Evolutionary conservation across 1,139 yeast genomes (phyloP), one percentile per base, ranked within the genome.

Genomic region (Scheffersomyces segobiensis): DNA sequence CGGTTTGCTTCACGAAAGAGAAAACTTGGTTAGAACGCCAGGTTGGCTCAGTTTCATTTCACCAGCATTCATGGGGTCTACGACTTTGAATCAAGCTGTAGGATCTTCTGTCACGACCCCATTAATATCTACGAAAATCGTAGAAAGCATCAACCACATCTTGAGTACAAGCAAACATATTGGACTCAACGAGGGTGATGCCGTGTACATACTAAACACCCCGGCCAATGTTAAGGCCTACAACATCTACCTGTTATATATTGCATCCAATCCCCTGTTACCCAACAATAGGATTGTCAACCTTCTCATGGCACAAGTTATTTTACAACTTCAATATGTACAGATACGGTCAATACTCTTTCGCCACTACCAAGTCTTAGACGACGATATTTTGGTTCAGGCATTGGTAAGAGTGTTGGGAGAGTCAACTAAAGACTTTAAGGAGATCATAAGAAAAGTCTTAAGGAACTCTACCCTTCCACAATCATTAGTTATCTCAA

Each of bases 31-130:
- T 32, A 48, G 52, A 22, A 55, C 50, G 46, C 60, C 64, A 1
- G 67, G 67, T 7, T 64, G 67, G 67, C 52, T 64, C 21, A 55
- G 52, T 20, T 62, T 56, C 54, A 49, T 56, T n/a, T 54, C 52
- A 6, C 60, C 60, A 2, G 12, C 19, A 17, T 50, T 50, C 18
- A 19, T 42, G 8, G 52, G 52, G 6, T 50, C 53, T 14, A 39
- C 53, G 21, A 24, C 24, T 14, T 48, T 48, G 50, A 48, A 14
- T 24, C 12, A 20, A 3, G 2, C n/a, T n/a, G 6, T n/a, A 18
- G n/a, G 24, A 18, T 20, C 42, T 22, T 17, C 46, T 6, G 20
- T 56, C 17, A 57, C 59, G 46, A 17, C 39, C 10, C 24, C 24
- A 14, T 21, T 26, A n/a, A 48, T 48, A 21, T 21, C 50, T 21